Base-by-base conservation (phyloP, 257 asterid genomes). In the Agastache rugosa region DNA sequence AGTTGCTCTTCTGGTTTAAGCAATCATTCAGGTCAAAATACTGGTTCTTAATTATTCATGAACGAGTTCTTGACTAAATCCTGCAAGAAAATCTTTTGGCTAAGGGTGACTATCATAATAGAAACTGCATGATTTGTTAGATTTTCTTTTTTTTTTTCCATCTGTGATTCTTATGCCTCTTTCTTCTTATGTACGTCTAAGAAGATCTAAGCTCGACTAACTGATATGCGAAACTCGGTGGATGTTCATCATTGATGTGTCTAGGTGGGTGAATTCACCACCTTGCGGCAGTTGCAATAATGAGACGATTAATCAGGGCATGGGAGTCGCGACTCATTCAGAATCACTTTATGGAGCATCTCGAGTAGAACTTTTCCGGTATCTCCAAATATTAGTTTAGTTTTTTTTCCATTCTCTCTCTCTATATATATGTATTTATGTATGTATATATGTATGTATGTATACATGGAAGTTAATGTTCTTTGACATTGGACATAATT, bases 1-100 rank as follows among this genome's bases (percentile, higher is more conserved):
- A 94, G 90, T 85, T 94, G 82, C 93, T 94, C 76, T 89, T 88
- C 89, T 94, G 98, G 98, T 94, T 94, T 83, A 94, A 94, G 84
- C 97, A 91, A 77, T 87, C 98, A 84, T 94, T 94, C 90, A 84
- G 97, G 98, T 91, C 64, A 51, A 72, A 23, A 68, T 75, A 61
- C 35, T 15, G 61, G 37, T 64, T 42, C 51, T 66, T 71, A 62
- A 31, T 50, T 67, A 66, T 23, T 76, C 37, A 70, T 77, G 66
- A 44, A 29, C 62, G 25, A 74, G 59, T 53, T 39, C 75, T 45
- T 54, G 58, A 56, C 15, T 34, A 59, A 53, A 68, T 10, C 75
- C 39, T 74, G 45, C 34, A 44, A 23, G 42, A 63, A 62, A 75
- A 75, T 50, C 11, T 50, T 78, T 35, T 64, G 45, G 48, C 25